A percentile compares a stretch with the other conserved stretches of the same genome.
Conservation (phyloP, 2,329 filamentous ascomycete species). For the Hortaea werneckii region DNA sequence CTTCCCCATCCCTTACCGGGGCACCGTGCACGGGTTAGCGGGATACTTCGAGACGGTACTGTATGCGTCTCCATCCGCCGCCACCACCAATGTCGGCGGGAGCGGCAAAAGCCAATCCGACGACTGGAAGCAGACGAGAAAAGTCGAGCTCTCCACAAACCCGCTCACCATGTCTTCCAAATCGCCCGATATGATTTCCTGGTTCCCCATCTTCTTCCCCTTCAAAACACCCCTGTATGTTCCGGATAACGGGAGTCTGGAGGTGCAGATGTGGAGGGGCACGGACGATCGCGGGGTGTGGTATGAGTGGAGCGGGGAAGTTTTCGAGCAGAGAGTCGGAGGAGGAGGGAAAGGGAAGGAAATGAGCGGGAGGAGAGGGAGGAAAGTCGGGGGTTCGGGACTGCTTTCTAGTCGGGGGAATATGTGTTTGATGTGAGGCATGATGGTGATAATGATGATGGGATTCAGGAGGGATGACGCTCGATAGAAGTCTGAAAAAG, state of each 20-base stretch:
- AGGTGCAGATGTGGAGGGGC: constrained; percentile 90
- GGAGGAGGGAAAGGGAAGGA: constrained; percentile 31
- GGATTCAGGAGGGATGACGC: no score
- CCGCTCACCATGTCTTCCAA: constrained; percentile 85
- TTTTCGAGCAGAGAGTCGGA: constrained; percentile 38
- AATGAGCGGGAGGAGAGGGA: constrained; percentile 23
- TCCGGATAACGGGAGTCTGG: constrained; percentile 72
- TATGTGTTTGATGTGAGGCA: constrained; percentile 56
- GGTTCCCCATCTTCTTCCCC: constrained; percentile 98
- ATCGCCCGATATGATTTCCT: constrained; percentile 96
- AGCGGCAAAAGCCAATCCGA: constrained; percentile 20
- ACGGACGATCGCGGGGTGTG: constrained; percentile 93
- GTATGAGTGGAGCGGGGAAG: constrained; percentile 97
- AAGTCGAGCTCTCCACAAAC: constrained; percentile 82
- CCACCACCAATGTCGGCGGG: neutral
- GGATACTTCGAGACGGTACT: constrained; percentile 97
- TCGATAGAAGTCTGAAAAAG: no score
- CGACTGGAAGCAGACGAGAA: constrained; percentile 27
- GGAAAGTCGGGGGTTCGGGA: constrained; percentile 54
- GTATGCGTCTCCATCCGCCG: constrained; percentile 47
- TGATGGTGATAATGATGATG: no score
- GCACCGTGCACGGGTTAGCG: constrained; percentile 79
- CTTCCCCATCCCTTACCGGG: constrained; percentile 68
- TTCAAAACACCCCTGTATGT: constrained; percentile 82
- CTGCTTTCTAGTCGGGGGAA: constrained; percentile 60